A percentile compares a stretch with the other conserved stretches of the same genome.
Evolutionary conservation across 306 rosid genomes (phyloP).

Genomic region (Astragalus membranaceus): DNA sequence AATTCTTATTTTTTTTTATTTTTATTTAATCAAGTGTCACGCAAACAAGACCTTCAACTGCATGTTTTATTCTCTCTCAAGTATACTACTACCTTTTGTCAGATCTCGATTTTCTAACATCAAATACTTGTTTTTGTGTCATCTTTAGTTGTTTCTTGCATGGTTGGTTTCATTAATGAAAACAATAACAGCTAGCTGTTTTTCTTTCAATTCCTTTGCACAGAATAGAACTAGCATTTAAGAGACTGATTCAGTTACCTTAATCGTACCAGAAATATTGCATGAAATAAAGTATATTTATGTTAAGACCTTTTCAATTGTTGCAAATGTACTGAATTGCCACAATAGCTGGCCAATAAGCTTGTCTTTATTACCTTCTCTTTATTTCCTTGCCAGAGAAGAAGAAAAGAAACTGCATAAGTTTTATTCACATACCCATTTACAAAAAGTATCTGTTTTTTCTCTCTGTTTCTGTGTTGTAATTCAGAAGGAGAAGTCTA

Average conservation of each 20-base stretch:
- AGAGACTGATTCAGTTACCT: constrained; percentile 7
- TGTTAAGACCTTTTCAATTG: no score
- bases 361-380: constrained; percentile 16
- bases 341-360: constrained; percentile 23
- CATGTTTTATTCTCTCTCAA: not conserved
- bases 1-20: no score
- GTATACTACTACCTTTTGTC: constrained; percentile 29
- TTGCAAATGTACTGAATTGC: not conserved
- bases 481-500: constrained; percentile 1
- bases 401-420: constrained; percentile 2
- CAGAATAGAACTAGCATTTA: constrained; percentile 20
- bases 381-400: not conserved
- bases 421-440: not conserved
- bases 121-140: no score
- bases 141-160: constrained; percentile 10
- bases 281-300: not conserved
- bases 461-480: constrained; percentile 21
- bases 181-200: not conserved
- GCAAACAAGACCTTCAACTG: no score
- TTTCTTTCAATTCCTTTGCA: constrained; percentile 21
- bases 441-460: not conserved
- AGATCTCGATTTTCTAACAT: constrained; percentile 29
- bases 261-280: not conserved
- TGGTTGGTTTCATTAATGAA: not conserved
- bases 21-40: no score